phyloP scores from a whole-genome alignment of 139 green algal genomes.

The Spirogloea muscicola region DNA sequence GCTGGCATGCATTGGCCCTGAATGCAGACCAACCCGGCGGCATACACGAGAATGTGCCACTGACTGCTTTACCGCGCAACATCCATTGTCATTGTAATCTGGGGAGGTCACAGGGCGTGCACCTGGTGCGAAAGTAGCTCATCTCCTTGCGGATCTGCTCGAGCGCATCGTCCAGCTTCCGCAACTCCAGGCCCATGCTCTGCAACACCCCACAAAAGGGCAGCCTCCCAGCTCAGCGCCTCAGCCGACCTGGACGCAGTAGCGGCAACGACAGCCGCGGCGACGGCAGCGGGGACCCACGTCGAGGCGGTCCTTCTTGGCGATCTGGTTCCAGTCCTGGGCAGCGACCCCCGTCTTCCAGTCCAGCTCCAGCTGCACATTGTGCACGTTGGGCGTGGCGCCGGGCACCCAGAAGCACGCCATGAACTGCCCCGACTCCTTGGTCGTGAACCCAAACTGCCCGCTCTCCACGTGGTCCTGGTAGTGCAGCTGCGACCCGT shows the following conservation, averaged over 20 bases:
- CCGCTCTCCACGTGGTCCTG: constrained; percentile 37
- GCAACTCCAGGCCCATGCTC: constrained; percentile 71
- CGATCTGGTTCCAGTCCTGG: constrained; percentile 81
- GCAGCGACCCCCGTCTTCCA: constrained; percentile 81
- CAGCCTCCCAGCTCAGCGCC: too few species aligned
- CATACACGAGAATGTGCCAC: too few species aligned
- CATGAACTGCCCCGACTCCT: constrained; percentile 76
- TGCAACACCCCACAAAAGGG: too few species aligned
- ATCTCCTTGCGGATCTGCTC: constrained; percentile 66
- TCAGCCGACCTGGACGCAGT: too few species aligned
- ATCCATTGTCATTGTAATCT: too few species aligned
- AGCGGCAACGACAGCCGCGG: too few species aligned
- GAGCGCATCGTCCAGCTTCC: constrained; percentile 61
- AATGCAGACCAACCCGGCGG: too few species aligned
- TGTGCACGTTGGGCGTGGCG: constrained; percentile 9
- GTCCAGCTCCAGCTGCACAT: constrained; percentile 57
- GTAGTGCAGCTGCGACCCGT: constrained; percentile 49
- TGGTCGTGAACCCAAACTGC: constrained; percentile 77
- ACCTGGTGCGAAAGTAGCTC: constrained; percentile 31
- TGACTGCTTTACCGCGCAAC: too few species aligned
- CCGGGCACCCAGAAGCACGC: constrained; percentile 71
- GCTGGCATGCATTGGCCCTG: too few species aligned
- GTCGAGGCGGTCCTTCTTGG: constrained; percentile 93
- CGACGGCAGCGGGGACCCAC: too few species aligned
- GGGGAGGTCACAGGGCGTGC: too few species aligned